Conservation (phyloP, 352 stramenopile genomes). For the Stramenopiles sp. region DNA sequence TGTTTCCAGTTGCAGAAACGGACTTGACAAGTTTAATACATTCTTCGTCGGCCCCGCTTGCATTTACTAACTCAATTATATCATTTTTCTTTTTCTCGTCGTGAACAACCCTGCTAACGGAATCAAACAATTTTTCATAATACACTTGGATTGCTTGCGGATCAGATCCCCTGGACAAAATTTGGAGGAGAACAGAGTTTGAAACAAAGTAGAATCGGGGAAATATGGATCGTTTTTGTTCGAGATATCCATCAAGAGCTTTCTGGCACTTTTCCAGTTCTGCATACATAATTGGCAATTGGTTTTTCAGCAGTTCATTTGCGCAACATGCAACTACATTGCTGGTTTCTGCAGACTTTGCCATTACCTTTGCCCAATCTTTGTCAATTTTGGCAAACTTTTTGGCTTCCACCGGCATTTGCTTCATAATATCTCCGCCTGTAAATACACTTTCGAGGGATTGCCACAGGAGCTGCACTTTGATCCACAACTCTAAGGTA, state of each 20-base stretch:
- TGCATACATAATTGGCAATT: slow-evolving; percentile 84
- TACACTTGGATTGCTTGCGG: slow-evolving; percentile 93
- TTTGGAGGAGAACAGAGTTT: slow-evolving; percentile 86
- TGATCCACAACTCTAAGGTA: slow-evolving; percentile 89
- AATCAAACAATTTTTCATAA: slow-evolving; percentile 97
- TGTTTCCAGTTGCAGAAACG: slow-evolving; percentile 89
- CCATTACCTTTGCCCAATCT: slow-evolving; percentile 95
- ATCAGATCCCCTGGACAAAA: slow-evolving; percentile 87
- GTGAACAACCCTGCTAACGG: slow-evolving; percentile 89
- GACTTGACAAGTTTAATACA: slow-evolving; percentile 77
- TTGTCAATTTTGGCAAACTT: slow-evolving; percentile 95
- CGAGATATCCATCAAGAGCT: slow-evolving; percentile 87
- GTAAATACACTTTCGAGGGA: slow-evolving; percentile 94
- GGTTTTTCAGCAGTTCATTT: slow-evolving; percentile 88
- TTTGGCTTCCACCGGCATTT: slow-evolving; percentile 93
- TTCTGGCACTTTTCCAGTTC: slow-evolving; percentile 97
- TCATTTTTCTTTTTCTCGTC: slow-evolving; percentile 94
- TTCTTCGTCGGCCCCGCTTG: slow-evolving; percentile 60
- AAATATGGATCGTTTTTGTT: slow-evolving; percentile 96
- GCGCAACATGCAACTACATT: slow-evolving; percentile 76
- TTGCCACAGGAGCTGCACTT: slow-evolving; percentile 95
- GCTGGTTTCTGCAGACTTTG: slow-evolving; percentile 59
- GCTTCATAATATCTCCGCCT: slow-evolving; percentile 92
- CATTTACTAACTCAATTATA: slow-evolving; percentile 72
- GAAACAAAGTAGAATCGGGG: slow-evolving; percentile 97